These are phyloP conservation scores for Lodderomyces theae DNA, from an alignment of 1,139 yeast species.

Conservation along the genomic window DNA sequence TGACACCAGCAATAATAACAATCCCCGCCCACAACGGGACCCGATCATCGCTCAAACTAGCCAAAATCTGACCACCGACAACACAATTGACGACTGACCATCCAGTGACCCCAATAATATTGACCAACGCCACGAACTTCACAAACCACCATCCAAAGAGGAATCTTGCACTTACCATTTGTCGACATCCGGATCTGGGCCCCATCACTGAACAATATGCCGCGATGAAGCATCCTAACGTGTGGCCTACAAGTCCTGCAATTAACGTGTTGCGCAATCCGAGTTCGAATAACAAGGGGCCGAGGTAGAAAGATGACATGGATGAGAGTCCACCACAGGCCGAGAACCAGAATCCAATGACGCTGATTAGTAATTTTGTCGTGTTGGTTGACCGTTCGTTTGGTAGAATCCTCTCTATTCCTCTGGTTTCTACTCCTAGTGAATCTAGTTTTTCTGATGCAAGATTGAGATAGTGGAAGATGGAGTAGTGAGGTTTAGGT, in stretches of 20 bases:
- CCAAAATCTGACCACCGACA: conserved; percentile 79
- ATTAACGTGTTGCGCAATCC: conserved; percentile 61
- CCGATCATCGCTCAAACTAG: conserved; percentile 61
- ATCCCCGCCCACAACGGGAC: conserved; percentile 75
- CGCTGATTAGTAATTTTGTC: conserved; percentile 51
- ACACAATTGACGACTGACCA: conserved; percentile 86
- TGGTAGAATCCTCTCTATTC: conserved; percentile 75
- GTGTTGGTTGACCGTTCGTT: conserved; percentile 59
- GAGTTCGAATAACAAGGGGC: conserved; percentile 66
- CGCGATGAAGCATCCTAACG: conserved; percentile 70
- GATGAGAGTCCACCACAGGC: conserved; percentile 85
- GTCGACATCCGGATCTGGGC: conserved; percentile 82
- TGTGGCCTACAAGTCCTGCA: conserved; percentile 59
- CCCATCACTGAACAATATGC: conserved; percentile 85
- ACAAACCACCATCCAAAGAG: conserved; percentile 84
- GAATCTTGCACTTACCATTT: conserved; percentile 78
- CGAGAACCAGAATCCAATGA: conserved; percentile 78
- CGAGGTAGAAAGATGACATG: conserved; percentile 75
- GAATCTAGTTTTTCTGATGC: conserved; percentile 33
- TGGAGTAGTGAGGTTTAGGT: not conserved
- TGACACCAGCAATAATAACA: conserved; percentile 60
- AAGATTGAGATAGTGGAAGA: conserved; percentile 12
- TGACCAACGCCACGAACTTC: conserved; percentile 63
- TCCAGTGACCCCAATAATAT: conserved; percentile 75
- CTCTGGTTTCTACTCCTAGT: conserved; percentile 70